Percentiles rank a stretch among this genome's conserved stretches.
Conservation (phyloP, 176 grass and related monocot genomes). For the Paspalum notatum region DNA sequence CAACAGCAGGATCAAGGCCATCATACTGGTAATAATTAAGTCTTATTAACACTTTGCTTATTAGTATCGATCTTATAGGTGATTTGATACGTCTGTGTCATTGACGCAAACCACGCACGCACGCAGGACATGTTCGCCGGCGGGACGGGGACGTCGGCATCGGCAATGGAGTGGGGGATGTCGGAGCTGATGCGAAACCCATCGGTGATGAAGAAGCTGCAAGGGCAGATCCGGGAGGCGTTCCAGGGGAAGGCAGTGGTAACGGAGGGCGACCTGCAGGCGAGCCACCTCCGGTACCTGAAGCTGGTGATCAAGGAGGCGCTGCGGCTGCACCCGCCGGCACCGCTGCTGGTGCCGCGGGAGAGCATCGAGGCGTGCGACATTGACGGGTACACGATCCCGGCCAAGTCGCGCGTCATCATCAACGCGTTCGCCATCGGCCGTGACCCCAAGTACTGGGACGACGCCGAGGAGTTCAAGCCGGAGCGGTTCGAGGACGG, state of each 20-base stretch:
- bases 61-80: too few relatives aligned
- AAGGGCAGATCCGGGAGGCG: constrained; percentile 50
- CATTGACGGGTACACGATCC: constrained; percentile 56
- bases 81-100: background rate
- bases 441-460: constrained; percentile 52
- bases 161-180: constrained; percentile 72
- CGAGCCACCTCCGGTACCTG: constrained; percentile 52
- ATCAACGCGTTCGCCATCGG: constrained; percentile 47
- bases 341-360: constrained; percentile 56
- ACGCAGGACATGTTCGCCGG: constrained; percentile 58
- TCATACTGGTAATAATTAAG: constrained; percentile 63
- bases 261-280: constrained; percentile 44
- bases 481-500: constrained; percentile 50
- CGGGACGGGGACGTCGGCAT: constrained; percentile 48
- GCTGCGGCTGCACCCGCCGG: constrained; percentile 65
- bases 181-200: constrained; percentile 73
- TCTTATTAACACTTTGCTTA: too few relatives aligned
- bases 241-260: constrained; percentile 27
- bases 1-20: constrained; percentile 54
- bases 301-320: constrained; percentile 77
- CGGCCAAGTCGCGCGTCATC: constrained; percentile 42
- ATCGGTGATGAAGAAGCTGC: constrained; percentile 55
- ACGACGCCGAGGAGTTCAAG: constrained; percentile 53
- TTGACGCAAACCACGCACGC: background rate
- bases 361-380: constrained; percentile 45